Percentiles rank a stretch among this genome's conserved stretches.
phyloP scores from a whole-genome alignment of 1,139 yeast genomes.

The Suhomyces terraborum region DNA sequence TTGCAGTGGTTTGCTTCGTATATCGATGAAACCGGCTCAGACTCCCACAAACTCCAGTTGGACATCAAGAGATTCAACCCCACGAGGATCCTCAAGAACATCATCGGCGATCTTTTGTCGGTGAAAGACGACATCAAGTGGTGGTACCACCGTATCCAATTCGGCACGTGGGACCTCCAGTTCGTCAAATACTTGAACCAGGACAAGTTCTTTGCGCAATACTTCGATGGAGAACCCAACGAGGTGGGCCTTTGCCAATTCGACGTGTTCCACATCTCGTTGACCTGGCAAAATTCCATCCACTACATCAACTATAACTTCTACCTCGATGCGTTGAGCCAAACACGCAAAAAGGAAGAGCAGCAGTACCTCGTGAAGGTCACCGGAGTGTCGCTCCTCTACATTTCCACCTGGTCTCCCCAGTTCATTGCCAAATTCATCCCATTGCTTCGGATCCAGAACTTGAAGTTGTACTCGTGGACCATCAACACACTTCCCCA shows the following conservation, averaged over 20 bases:
- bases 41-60: constrained; percentile 57
- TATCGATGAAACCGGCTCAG: constrained; percentile 23
- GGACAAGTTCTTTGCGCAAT: constrained; percentile 36
- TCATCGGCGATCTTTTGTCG: constrained; percentile 51
- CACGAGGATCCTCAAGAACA: constrained; percentile 53
- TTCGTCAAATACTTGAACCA: constrained; percentile 59
- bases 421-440: constrained; percentile 40
- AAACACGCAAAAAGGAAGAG: constrained; percentile 20
- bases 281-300: constrained; percentile 38
- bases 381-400: constrained; percentile 44
- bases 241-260: constrained; percentile 28
- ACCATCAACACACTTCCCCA: constrained; percentile 65
- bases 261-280: constrained; percentile 42
- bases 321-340: constrained; percentile 31
- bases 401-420: constrained; percentile 42
- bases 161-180: constrained; percentile 79
- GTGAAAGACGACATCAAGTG: constrained; percentile 53
- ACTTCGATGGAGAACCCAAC: constrained; percentile 19
- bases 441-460: constrained; percentile 41
- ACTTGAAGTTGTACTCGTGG: constrained; percentile 72
- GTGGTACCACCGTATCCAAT: constrained; percentile 70
- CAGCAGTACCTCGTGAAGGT: constrained; percentile 30
- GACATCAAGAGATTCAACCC: constrained; percentile 80
- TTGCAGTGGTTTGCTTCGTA: constrained; percentile 58
- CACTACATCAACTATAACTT: constrained; percentile 40